A percentile compares a stretch with the other conserved stretches of the same genome.
Evolutionary conservation across 1,284 basidiomycete genomes (phyloP).

Genomic region (Phenoliferia sp.): DNA sequence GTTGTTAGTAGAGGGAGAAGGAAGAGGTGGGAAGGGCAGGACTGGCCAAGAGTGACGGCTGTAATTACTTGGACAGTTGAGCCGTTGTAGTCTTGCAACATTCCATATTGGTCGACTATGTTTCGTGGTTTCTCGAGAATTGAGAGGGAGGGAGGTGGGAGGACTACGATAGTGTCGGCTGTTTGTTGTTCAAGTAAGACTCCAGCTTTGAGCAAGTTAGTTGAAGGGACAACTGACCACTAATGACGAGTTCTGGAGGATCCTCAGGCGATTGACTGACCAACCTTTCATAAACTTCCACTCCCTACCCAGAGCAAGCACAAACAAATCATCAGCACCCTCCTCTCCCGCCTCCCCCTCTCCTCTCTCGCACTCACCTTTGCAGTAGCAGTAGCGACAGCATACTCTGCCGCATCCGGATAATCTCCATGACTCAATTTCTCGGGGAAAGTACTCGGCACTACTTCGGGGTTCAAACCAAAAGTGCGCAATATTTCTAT

Average conservation of each 20-base stretch:
- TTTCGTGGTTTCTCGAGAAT: slow-evolving; percentile 82
- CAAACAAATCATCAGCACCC: not conserved
- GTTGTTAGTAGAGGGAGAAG: no score
- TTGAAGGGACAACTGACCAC: slow-evolving; percentile 55
- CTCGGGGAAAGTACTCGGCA: slow-evolving; percentile 85
- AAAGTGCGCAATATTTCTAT: slow-evolving; percentile 71
- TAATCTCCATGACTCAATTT: slow-evolving; percentile 64
- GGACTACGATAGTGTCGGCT: slow-evolving; percentile 90
- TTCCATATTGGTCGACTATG: slow-evolving; percentile 77
- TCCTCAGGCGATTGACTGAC: slow-evolving; percentile 73
- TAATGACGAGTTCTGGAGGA: slow-evolving; percentile 89
- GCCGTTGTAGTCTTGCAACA: slow-evolving; percentile 83
- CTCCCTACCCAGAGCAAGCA: slow-evolving; percentile 50
- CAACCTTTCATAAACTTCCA: slow-evolving; percentile 84
- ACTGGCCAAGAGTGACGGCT: slow-evolving; percentile 67
- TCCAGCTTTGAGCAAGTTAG: not conserved
- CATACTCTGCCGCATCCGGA: slow-evolving; percentile 80
- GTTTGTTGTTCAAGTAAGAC: no score
- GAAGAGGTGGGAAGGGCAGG: not conserved
- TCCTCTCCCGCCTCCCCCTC: slow-evolving; percentile 25
- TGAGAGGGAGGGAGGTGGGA: slow-evolving; percentile 54
- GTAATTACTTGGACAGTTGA: slow-evolving; percentile 85
- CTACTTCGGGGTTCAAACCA: slow-evolving; percentile 76
- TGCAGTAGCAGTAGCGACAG: slow-evolving; percentile 83
- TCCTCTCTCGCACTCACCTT: slow-evolving; percentile 53